Percentiles rank a stretch among this genome's conserved stretches.
Conservation (phyloP, 2,329 filamentous ascomycete genomes). For the Colletotrichum euphorbiae region DNA sequence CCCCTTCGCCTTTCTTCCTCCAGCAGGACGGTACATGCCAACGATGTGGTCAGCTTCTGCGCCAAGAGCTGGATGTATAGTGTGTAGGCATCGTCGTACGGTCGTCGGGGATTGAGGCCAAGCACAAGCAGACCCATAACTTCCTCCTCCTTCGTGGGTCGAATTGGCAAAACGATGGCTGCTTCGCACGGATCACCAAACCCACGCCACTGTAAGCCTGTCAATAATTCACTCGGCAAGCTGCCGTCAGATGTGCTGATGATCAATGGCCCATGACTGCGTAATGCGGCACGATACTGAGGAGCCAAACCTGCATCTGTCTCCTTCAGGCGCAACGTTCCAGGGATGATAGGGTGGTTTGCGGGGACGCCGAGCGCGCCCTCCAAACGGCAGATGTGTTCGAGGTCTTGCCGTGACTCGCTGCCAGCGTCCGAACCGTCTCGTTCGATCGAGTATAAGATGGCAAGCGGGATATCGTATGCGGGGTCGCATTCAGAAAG, state of each 20-base stretch:
- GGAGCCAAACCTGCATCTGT: conserved; percentile 53
- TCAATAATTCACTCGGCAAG: conserved; percentile 67
- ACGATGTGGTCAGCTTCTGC: conserved; percentile 72
- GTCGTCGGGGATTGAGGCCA: conserved; percentile 76
- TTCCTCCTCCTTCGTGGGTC: conserved; percentile 72
- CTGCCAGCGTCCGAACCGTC: conserved; percentile 46
- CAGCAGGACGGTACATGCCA: conserved; percentile 77
- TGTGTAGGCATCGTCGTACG: conserved; percentile 79
- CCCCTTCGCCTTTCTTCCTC: conserved; percentile 76
- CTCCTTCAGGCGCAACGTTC: conserved; percentile 50
- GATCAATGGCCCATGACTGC: conserved; percentile 52
- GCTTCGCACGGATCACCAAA: conserved; percentile 74
- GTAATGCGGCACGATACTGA: conserved; percentile 54
- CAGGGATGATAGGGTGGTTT: conserved; percentile 56
- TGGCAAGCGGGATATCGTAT: conserved; percentile 63
- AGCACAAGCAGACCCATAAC: conserved; percentile 76
- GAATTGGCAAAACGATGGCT: conserved; percentile 76
- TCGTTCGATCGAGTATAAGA: conserved; percentile 62
- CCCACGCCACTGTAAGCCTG: conserved; percentile 70
- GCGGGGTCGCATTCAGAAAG: conserved; percentile 56
- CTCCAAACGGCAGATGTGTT: conserved; percentile 55
- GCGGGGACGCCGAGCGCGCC: conserved; percentile 60
- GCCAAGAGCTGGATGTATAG: conserved; percentile 70
- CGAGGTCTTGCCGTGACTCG: conserved; percentile 45
- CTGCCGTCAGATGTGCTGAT: conserved; percentile 61